A percentile compares a stretch with the other conserved stretches of the same genome.
These are phyloP conservation scores for Plectosphaerella plurivora DNA, from an alignment of 2,329 filamentous ascomycete species.

Conservation along the genomic window DNA sequence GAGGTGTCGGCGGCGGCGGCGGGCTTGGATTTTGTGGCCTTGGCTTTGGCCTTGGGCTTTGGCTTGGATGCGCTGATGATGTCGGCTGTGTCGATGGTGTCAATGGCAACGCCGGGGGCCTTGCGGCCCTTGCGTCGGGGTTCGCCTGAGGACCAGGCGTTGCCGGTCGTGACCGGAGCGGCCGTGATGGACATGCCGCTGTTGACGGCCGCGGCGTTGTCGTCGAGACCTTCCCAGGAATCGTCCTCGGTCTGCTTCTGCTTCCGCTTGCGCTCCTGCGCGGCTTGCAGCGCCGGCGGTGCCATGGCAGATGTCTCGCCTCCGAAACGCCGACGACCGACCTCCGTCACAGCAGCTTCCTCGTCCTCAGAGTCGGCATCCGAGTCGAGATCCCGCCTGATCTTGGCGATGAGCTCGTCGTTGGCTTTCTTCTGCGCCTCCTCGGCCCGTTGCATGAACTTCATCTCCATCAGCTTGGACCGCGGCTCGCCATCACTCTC, in stretches of 20 bases:
- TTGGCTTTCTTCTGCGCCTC: constrained; percentile 73
- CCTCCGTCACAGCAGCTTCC: constrained; percentile 44
- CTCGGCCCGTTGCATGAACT: constrained; percentile 92
- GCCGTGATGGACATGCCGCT: constrained; percentile 15
- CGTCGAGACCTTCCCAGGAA: constrained; percentile 9
- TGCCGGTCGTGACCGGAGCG: constrained; percentile 22
- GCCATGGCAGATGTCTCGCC: constrained; percentile 30
- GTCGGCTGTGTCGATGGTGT: constrained; percentile 33
- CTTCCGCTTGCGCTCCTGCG: constrained; percentile 22
- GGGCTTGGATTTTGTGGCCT: constrained; percentile 5
- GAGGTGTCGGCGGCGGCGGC: constrained; percentile 10
- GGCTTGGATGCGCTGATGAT: constrained; percentile 22
- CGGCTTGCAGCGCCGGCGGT: constrained; percentile 20
- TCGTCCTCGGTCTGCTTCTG: constrained; percentile 15
- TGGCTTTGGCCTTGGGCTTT: constrained; percentile 18
- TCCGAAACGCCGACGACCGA: constrained; percentile 70
- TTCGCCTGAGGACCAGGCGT: constrained; percentile 37
- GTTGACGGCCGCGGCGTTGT: constrained; percentile 16
- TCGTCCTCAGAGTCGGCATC: constrained; percentile 43
- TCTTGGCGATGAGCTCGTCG: constrained; percentile 66
- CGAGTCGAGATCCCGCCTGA: constrained; percentile 69
- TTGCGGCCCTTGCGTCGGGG: constrained; percentile 34
- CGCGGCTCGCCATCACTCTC: constrained; percentile 47
- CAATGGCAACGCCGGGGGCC: constrained; percentile 21
- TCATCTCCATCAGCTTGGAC: constrained; percentile 74